phyloP scores from a whole-genome alignment of 1,139 yeast species.

The Meyerozyma smithsonii region DNA sequence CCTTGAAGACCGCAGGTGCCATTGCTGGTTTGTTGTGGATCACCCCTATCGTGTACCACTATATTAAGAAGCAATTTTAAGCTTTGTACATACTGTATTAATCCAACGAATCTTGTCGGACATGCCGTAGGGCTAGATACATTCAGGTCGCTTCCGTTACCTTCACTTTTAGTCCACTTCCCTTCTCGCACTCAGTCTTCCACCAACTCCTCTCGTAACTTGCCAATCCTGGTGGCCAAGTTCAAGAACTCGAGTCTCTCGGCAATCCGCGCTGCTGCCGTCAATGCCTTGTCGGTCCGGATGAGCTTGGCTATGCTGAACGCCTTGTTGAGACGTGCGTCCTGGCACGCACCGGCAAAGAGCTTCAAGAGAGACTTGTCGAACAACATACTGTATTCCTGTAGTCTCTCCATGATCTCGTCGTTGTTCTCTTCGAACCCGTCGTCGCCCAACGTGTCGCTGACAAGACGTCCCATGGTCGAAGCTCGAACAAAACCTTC shows the following conservation, averaged over 20 bases:
- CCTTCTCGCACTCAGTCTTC: constrained; percentile 7
- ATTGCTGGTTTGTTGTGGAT: constrained; percentile 79
- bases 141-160: not conserved
- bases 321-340: constrained; percentile 61
- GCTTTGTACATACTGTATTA: constrained; percentile 2
- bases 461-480: constrained; percentile 47
- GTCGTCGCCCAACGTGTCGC: constrained; percentile 36
- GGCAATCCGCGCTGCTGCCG: constrained; percentile 81
- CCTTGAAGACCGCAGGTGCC: constrained; percentile 62
- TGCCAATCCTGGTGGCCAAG: constrained; percentile 64
- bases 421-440: constrained; percentile 33
- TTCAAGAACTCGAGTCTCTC: constrained; percentile 66
- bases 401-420: constrained; percentile 42
- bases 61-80: constrained; percentile 53
- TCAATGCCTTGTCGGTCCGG: constrained; percentile 71
- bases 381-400: constrained; percentile 46
- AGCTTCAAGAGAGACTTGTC: constrained; percentile 74
- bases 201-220: constrained; percentile 52
- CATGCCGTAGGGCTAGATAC: not conserved
- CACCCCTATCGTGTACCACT: constrained; percentile 62
- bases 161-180: not conserved
- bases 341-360: constrained; percentile 74
- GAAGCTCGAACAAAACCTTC: constrained; percentile 41
- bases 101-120: not conserved
- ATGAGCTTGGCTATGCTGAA: constrained; percentile 65